Evolutionary conservation across 192 early-diverging fungal species (phyloP), one percentile per base, ranked within the genome.

Genomic region (Podila clonocystis): DNA sequence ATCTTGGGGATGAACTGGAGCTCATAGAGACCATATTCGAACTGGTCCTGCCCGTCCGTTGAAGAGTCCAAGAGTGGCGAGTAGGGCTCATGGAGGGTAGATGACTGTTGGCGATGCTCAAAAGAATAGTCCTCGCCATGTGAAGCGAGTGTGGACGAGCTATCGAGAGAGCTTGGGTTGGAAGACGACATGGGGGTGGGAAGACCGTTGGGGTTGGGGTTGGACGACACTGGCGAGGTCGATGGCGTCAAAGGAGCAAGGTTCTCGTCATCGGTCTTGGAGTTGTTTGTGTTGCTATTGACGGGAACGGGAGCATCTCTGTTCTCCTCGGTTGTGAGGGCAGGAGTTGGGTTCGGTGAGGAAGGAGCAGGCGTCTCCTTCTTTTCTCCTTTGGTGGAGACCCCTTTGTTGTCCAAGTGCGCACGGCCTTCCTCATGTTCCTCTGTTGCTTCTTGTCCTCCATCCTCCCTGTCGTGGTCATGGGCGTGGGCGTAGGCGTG

Each of bases 1-100:
- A 79, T 72, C 65, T 72, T 79, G 65, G 75, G 75, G 61, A 79
- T 79, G 24, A 67, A 79, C 65, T 72, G 75, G 6, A 79, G 70
- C 29, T 79, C 75, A 34, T 79, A 79, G 20, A 79, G 65, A 17
- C 75, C 75, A 31, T 79, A 79, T 29, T 79, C 75, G 34, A 79
- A 79, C 48, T 79, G 75, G 50, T 79, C 75, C 52, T 79, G 75
- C 2, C 69, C 75, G 20, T 79, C 75, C 9, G 75, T 72, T 4
- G 65, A 63, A 22, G 75, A 58, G 55, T 79, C 75, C 41, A 79
- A 61, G 1, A 79, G 59, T 1, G 75, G 75, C 11, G 75, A 79
- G 58, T 79, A 79, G 0, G 75, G 75, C 41, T 78, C 75, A 65
- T 67, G 59, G n/a, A 48, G 48, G 45, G 63, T 57, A 34, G 26